These are phyloP conservation scores for Lentinus brumalis DNA, from an alignment of 768 basidiomycete species.

Conservation along the genomic window DNA sequence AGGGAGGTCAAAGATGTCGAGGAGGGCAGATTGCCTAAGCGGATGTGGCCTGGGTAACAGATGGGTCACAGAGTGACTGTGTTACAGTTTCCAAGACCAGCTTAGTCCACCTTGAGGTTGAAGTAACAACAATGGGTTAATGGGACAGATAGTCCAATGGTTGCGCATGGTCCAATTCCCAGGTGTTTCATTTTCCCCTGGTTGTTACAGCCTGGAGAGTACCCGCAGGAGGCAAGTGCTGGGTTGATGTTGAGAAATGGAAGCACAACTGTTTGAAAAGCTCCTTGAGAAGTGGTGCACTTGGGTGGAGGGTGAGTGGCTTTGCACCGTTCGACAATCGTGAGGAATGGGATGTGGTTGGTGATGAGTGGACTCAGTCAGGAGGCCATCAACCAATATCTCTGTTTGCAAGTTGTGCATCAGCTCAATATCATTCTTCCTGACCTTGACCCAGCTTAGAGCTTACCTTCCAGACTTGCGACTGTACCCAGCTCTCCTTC, in stretches of 20 bases:
- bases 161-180: no score
- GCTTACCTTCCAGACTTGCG: slow-evolving; percentile 18
- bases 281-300: neutral
- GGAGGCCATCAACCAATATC: slow-evolving; percentile 31
- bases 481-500: slow-evolving; percentile 25
- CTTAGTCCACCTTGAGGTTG: no score
- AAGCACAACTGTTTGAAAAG: slow-evolving; percentile 14
- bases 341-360: slow-evolving; percentile 39
- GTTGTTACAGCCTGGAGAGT: no score
- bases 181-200: no score
- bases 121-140: no score
- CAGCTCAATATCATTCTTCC: neutral
- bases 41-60: slow-evolving; percentile 9
- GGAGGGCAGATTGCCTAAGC: neutral
- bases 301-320: neutral
- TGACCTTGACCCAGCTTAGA: neutral
- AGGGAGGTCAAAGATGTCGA: slow-evolving; percentile 19
- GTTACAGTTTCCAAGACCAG: no score
- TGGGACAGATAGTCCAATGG: no score
- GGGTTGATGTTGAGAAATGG: neutral
- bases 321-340: slow-evolving; percentile 31
- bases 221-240: neutral
- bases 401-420: slow-evolving; percentile 34
- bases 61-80: no score
- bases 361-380: slow-evolving; percentile 31